These are phyloP conservation scores for Amoebophrya sp. DNA, from an alignment of 169 alveolate species.

Conservation along the genomic window DNA sequence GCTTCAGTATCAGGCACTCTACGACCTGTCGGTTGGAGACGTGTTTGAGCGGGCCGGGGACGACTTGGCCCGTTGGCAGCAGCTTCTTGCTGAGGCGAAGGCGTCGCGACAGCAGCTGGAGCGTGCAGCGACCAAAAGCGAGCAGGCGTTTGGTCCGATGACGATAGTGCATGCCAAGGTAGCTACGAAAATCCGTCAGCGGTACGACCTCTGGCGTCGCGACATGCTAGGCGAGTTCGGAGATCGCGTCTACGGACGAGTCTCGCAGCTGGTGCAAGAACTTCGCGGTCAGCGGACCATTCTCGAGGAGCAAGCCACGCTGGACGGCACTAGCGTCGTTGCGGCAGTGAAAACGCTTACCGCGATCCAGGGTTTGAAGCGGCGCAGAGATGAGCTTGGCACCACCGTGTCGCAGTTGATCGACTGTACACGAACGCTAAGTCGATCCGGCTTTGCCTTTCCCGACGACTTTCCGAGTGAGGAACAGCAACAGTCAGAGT, in stretches of 20 bases:
- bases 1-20: slow-evolving; percentile 88
- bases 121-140: background rate
- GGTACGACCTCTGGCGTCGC: slow-evolving; percentile 90
- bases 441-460: background rate
- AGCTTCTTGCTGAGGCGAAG: slow-evolving; percentile 81
- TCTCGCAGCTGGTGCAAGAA: slow-evolving; percentile 55
- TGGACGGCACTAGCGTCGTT: no score
- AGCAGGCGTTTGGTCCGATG: slow-evolving; percentile 79
- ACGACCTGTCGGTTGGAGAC: slow-evolving; percentile 83
- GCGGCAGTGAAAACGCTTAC: background rate
- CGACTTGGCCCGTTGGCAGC: slow-evolving; percentile 88
- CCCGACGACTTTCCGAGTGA: background rate
- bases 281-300: slow-evolving; percentile 56
- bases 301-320: slow-evolving; percentile 55
- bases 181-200: slow-evolving; percentile 61
- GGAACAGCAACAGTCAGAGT: slow-evolving; percentile 53
- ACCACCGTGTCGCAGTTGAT: background rate
- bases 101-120: slow-evolving; percentile 28
- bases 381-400: background rate
- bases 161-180: slow-evolving; percentile 80
- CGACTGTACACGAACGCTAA: background rate
- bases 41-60: slow-evolving; percentile 78
- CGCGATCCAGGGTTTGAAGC: background rate
- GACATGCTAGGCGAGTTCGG: slow-evolving; percentile 87
- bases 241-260: slow-evolving; percentile 59